Conservation (phyloP, 495 filamentous ascomycete genomes). For the Paragyromitra xinjiangensis region DNA sequence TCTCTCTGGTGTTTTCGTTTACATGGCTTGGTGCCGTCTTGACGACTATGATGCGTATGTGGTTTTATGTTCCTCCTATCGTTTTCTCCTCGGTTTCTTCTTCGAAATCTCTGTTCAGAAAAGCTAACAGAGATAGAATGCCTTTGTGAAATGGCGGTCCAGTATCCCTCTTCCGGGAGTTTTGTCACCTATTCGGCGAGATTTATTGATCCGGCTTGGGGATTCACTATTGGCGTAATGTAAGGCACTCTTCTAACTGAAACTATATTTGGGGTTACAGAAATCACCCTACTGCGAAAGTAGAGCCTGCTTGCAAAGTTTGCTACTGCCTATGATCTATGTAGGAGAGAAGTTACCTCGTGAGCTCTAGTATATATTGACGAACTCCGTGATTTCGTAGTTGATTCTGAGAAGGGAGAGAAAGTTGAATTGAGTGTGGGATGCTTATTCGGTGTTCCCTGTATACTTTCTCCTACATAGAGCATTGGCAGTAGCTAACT, state of each 20-base stretch:
- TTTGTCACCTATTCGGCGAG: conserved; percentile 74
- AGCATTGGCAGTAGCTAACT: background rate
- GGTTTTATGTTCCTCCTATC: background rate
- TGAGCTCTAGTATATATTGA: background rate
- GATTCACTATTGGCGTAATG: conserved; percentile 72
- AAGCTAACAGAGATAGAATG: conserved; percentile 62
- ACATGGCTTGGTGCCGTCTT: conserved; percentile 63
- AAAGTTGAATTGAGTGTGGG: background rate
- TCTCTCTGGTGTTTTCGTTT: conserved; percentile 65
- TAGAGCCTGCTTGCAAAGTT: background rate
- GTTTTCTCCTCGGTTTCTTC: conserved; percentile 1
- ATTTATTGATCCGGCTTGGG: conserved; percentile 79
- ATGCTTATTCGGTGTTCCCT: background rate
- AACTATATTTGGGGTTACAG: background rate
- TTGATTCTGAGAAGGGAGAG: background rate
- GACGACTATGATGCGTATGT: conserved; percentile 61
- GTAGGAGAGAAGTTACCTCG: background rate
- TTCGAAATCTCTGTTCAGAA: conserved; percentile 54
- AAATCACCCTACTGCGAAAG: background rate
- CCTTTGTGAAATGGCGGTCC: conserved; percentile 72
- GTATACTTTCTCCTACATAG: background rate
- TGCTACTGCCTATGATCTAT: background rate
- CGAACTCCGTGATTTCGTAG: background rate
- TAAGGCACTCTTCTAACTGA: background rate
- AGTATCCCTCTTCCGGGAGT: conserved; percentile 67